phyloP scores from a whole-genome alignment of 2,329 filamentous ascomycete genomes.

The Blastomyces emzantsi region DNA sequence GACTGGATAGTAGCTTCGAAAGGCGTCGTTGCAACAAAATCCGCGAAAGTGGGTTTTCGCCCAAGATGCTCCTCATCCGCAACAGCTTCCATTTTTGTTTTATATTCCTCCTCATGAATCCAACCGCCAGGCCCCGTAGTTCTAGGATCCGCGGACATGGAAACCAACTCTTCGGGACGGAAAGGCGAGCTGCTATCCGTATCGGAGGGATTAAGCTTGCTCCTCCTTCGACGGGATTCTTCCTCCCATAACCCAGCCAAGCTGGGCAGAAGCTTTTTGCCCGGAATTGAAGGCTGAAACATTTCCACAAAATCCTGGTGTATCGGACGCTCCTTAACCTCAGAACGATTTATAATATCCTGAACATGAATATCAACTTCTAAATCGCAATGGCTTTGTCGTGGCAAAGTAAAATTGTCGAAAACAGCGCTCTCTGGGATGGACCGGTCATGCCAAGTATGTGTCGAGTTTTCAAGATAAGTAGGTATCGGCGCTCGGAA shows the following conservation, averaged over 20 bases:
- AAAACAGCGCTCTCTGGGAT: constrained; percentile 53
- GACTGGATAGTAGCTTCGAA: constrained; percentile 60
- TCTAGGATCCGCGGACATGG: constrained; percentile 78
- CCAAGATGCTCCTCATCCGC: constrained; percentile 54
- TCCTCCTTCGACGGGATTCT: constrained; percentile 70
- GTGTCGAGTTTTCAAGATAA: constrained; percentile 50
- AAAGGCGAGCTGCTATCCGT: constrained; percentile 69
- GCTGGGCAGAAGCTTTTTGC: constrained; percentile 80
- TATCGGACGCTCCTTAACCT: constrained; percentile 65
- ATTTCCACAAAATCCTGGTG: constrained; percentile 84
- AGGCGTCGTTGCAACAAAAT: constrained; percentile 50
- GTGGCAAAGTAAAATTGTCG: constrained; percentile 56
- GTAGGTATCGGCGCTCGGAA: constrained; percentile 71
- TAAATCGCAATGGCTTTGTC: constrained; percentile 77
- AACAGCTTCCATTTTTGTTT: constrained; percentile 54
- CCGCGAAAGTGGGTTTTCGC: constrained; percentile 50
- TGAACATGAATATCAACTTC: constrained; percentile 86
- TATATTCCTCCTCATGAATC: constrained; percentile 85
- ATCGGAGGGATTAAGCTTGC: constrained; percentile 55
- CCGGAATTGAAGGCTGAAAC: constrained; percentile 50
- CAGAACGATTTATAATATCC: constrained; percentile 72
- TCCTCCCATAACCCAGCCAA: constrained; percentile 92
- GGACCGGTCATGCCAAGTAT: constrained; percentile 72
- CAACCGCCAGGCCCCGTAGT: constrained; percentile 67
- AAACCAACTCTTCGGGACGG: constrained; percentile 67